These are phyloP conservation scores for Mycogone perniciosa DNA, from an alignment of 2,329 filamentous ascomycete species.

Conservation along the genomic window DNA sequence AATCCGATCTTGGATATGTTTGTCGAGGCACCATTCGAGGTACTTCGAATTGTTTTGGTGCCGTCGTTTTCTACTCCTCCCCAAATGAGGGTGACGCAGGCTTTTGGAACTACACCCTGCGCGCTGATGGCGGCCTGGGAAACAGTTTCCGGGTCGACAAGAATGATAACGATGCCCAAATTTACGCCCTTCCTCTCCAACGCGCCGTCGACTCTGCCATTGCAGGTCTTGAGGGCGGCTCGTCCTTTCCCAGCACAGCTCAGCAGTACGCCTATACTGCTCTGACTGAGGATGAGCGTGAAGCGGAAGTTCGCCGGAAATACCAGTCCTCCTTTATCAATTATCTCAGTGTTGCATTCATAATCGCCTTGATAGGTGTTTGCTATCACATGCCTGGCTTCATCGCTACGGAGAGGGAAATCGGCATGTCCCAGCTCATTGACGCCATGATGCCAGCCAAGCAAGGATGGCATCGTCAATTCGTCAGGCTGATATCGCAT, in stretches of 20 bases:
- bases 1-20: constrained; percentile 28
- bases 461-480: constrained; percentile 41
- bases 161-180: constrained; percentile 55
- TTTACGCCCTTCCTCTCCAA: constrained; percentile 63
- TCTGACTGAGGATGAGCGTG: constrained; percentile 40
- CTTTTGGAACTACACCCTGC: constrained; percentile 67
- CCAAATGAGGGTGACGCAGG: constrained; percentile 48
- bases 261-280: constrained; percentile 28
- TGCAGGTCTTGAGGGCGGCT: constrained; percentile 10
- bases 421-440: constrained; percentile 65
- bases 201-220: constrained; percentile 62
- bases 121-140: constrained; percentile 55
- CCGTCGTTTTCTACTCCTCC: constrained; percentile 64
- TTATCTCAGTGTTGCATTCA: constrained; percentile 60
- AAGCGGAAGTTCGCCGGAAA: constrained; percentile 48
- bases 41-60: constrained; percentile 65
- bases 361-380: constrained; percentile 62
- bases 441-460: constrained; percentile 67
- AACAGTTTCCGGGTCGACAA: constrained; percentile 48
- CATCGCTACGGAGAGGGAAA: constrained; percentile 63
- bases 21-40: constrained; percentile 58
- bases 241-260: constrained; percentile 24
- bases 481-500: constrained; percentile 45
- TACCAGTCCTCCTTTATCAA: constrained; percentile 61
- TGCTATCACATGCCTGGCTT: constrained; percentile 67